These are phyloP conservation scores for Pichia sorboxylosa DNA, from an alignment of 1,139 yeast species.

Conservation along the genomic window DNA sequence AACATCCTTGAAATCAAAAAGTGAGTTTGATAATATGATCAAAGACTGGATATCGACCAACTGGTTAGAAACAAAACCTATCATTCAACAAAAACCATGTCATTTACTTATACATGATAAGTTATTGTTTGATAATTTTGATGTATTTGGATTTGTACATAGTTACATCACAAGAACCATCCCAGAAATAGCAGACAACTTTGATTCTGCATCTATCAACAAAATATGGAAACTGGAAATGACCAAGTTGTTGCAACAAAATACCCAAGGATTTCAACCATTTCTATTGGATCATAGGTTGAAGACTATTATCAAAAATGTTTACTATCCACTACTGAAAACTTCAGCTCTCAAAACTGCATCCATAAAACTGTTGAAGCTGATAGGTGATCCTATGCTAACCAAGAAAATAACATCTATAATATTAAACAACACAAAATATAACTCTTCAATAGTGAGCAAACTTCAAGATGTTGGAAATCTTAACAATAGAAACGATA, in stretches of 20 bases:
- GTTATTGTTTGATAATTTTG: constrained; percentile 13
- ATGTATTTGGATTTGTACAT: constrained; percentile 11
- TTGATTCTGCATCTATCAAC: not conserved
- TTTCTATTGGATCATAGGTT: constrained; percentile 5
- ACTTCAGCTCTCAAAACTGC: not conserved
- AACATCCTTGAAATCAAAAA: constrained; percentile 12
- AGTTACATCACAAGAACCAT: not conserved
- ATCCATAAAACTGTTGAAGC: constrained; percentile 1
- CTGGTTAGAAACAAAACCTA: constrained; percentile 12
- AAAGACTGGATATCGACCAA: constrained; percentile 18
- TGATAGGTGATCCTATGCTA: constrained; percentile 7
- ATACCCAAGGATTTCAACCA: constrained; percentile 1
- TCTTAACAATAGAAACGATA: constrained; percentile 12
- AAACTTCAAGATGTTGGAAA: constrained; percentile 13
- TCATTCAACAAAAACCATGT: constrained; percentile 14
- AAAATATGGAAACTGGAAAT: constrained; percentile 8
- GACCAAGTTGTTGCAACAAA: constrained; percentile 1
- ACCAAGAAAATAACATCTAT: constrained; percentile 5
- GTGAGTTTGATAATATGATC: constrained; percentile 15
- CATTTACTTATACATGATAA: constrained; percentile 20
- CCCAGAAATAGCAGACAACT: not conserved
- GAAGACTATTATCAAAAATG: constrained; percentile 8
- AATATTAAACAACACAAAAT: constrained; percentile 3
- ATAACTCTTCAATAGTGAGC: constrained; percentile 7
- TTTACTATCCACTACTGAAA: constrained; percentile 6